A percentile compares a stretch with the other conserved stretches of the same genome.
Conservation (phyloP, 495 filamentous ascomycete species). For the Podospora bellae-mahoneyi region DNA sequence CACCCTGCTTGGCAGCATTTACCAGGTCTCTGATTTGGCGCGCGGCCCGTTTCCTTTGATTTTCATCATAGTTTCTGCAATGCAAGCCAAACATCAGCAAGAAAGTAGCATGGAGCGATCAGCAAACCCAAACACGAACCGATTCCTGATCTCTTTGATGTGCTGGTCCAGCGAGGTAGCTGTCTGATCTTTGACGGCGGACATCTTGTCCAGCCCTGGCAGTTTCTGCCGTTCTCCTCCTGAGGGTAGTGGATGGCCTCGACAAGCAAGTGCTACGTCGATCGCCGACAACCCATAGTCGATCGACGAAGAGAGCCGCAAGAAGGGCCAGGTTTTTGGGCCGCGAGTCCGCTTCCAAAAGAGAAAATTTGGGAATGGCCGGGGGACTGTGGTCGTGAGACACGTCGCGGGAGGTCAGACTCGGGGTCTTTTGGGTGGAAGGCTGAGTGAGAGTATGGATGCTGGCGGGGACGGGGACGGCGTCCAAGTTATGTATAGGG, state of each 20-base stretch:
- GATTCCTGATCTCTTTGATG: slow-evolving; percentile 35
- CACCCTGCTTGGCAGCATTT: slow-evolving; percentile 39
- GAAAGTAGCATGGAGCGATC: neutral
- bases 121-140: slow-evolving; percentile 18
- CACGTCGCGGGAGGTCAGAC: no score
- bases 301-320: slow-evolving; percentile 8
- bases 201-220: slow-evolving; percentile 27
- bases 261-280: slow-evolving; percentile 24
- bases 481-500: neutral
- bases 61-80: slow-evolving; percentile 30
- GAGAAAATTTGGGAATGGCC: neutral
- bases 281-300: slow-evolving; percentile 35
- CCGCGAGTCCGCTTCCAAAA: neutral
- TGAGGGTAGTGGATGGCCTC: slow-evolving; percentile 22
- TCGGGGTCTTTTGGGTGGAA: no score
- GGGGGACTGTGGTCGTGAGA: no score
- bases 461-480: neutral
- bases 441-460: neutral
- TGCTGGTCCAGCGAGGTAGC: slow-evolving; percentile 32
- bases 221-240: slow-evolving; percentile 7
- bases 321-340: neutral
- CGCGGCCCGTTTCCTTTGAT: slow-evolving; percentile 42
- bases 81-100: neutral
- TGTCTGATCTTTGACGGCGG: slow-evolving; percentile 32
- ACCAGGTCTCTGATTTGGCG: slow-evolving; percentile 42